phyloP scores from a whole-genome alignment of 2,329 filamentous ascomycete genomes.

The Ceratocystis cubensis region DNA sequence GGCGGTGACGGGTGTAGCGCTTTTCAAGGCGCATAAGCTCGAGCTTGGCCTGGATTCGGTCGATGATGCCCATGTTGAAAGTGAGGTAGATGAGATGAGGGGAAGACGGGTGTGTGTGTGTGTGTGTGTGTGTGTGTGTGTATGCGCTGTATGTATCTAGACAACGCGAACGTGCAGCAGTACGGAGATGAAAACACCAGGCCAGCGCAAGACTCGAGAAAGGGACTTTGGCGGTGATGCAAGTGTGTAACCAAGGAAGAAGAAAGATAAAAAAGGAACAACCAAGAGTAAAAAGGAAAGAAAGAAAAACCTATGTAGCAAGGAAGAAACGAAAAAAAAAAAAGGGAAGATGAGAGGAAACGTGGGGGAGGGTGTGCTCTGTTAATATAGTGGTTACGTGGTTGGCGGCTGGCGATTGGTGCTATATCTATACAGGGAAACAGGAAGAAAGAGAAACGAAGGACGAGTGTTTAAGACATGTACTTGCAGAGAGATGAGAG shows the following conservation, averaged over 20 bases:
- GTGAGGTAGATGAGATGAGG: constrained; percentile 10
- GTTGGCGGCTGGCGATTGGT: background rate
- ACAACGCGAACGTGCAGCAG: background rate
- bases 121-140: background rate
- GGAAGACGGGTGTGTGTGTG: background rate
- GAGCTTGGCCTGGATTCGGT: constrained; percentile 54
- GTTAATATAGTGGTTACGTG: constrained; percentile 12
- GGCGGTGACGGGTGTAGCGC: constrained; percentile 79
- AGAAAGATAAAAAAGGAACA: background rate
- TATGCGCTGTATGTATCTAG: too few species aligned
- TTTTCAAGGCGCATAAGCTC: constrained; percentile 93
- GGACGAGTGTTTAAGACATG: background rate
- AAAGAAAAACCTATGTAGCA: background rate
- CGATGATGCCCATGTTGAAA: constrained; percentile 40
- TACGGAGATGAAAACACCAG: background rate
- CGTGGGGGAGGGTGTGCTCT: background rate
- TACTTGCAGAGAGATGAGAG: too few species aligned
- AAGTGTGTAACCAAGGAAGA: background rate
- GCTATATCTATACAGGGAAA: background rate
- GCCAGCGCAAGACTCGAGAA: background rate
- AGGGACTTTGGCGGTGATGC: background rate
- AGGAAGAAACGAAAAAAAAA: background rate
- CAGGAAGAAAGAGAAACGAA: background rate
- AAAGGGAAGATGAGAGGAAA: background rate
- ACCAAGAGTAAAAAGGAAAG: background rate